phyloP scores from a whole-genome alignment of 306 rosid genomes.

The Biancaea sappan region DNA sequence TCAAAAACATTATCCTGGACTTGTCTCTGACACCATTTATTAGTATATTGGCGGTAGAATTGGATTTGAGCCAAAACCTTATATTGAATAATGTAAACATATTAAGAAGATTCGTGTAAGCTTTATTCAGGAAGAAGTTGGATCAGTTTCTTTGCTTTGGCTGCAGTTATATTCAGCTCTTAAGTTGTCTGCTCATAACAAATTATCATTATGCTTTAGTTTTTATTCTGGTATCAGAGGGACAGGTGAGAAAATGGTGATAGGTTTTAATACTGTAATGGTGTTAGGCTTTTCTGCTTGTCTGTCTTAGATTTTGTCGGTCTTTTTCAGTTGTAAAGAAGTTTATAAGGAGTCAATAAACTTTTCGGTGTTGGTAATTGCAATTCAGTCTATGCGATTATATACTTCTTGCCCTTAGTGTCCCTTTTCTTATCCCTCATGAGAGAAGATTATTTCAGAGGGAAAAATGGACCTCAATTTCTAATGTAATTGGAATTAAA shows the following conservation, averaged over 20 bases:
- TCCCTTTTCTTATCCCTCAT: background rate
- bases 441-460: background rate
- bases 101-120: background rate
- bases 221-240: conserved; percentile 2
- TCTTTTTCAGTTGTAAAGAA: background rate
- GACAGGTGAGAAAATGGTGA: background rate
- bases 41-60: background rate
- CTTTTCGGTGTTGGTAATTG: background rate
- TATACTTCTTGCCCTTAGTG: background rate
- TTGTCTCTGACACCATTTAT: background rate
- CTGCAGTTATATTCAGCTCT: background rate
- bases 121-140: background rate
- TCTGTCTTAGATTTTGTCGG: background rate
- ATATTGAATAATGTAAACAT: background rate
- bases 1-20: background rate
- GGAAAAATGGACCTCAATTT: background rate
- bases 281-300: background rate
- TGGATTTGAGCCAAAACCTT: background rate
- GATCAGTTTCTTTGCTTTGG: background rate
- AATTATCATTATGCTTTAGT: background rate
- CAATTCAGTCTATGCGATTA: background rate
- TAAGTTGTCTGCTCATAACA: background rate
- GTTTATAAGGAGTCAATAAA: background rate
- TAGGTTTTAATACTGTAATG: background rate
- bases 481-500: background rate